Percentiles rank a stretch among this genome's conserved stretches.
Evolutionary conservation across 225 moss, liverwort and hornwort species (phyloP).

Genomic region (Neckera pumila): DNA sequence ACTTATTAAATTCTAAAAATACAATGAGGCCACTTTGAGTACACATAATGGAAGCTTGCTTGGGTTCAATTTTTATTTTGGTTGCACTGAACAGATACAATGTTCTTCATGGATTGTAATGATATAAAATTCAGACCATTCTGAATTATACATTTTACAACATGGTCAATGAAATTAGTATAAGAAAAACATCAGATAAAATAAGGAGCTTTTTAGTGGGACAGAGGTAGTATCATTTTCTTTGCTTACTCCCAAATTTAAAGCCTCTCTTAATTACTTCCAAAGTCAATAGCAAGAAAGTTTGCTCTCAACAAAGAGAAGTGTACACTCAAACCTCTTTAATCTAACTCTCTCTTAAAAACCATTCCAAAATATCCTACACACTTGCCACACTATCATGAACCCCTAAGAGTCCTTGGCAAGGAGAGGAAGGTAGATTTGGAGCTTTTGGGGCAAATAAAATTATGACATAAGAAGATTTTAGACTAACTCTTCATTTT

Average conservation of each 20-base stretch:
- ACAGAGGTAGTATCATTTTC: no score
- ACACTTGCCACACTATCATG: neutral
- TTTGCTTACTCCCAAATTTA: neutral
- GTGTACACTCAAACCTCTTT: neutral
- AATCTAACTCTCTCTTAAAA: neutral
- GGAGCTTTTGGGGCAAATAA: neutral
- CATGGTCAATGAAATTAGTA: no score
- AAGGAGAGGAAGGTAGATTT: neutral
- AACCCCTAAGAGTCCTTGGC: neutral
- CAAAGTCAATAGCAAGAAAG: neutral
- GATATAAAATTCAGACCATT: no score
- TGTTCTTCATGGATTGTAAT: no score
- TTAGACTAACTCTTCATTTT: neutral
- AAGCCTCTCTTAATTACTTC: neutral
- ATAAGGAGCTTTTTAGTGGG: no score
- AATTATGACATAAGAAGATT: neutral
- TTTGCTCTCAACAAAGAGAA: neutral
- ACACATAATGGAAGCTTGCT: no score
- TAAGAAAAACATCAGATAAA: no score
- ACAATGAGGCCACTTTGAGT: no score
- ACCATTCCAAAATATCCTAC: rapidly evolving
- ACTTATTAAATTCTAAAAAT: neutral
- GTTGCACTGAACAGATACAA: no score
- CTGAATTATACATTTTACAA: no score
- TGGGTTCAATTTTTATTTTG: no score